phyloP scores from a whole-genome alignment of 441 rosid genomes.

The Brassica hybrid region DNA sequence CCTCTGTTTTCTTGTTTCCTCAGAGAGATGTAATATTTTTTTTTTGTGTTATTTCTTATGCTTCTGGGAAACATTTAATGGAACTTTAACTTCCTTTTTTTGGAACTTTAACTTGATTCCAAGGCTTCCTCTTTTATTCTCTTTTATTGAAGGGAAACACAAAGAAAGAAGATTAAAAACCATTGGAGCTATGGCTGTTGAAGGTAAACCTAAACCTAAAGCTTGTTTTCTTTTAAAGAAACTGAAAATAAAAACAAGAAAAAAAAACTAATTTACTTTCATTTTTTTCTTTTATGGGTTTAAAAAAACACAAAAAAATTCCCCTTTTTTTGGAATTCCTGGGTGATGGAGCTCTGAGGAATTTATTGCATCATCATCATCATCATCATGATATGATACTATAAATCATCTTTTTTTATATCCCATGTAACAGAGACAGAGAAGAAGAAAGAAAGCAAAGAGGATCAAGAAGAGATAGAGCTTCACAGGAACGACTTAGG shows the following conservation, averaged over 20 bases:
- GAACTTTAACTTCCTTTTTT: too few relatives aligned
- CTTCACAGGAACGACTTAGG: conserved; percentile 43
- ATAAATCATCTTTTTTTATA: neutral
- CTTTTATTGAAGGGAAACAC: neutral
- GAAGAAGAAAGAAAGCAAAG: conserved; percentile 38
- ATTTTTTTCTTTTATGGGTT: conserved; percentile 12
- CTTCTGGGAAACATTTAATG: neutral
- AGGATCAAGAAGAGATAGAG: conserved; percentile 40
- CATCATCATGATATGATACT: too few relatives aligned
- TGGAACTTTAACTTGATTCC: neutral
- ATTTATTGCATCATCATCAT: neutral
- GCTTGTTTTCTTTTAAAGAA: neutral
- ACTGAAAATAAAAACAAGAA: neutral
- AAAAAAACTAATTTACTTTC: conserved; percentile 1
- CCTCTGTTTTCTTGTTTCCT: conserved; percentile 21
- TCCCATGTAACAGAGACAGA: conserved; percentile 14
- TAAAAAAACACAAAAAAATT: neutral
- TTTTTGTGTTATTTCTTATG: neutral
- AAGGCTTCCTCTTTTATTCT: conserved; percentile 12
- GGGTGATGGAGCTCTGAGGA: neutral
- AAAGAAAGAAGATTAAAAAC: neutral
- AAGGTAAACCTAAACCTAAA: conserved; percentile 39
- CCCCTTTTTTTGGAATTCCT: neutral
- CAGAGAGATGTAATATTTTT: neutral
- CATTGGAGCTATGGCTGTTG: conserved; percentile 40